Evolutionary conservation across 805 yeast species (phyloP).

Genomic region (Saccharomyces eubayanus): DNA sequence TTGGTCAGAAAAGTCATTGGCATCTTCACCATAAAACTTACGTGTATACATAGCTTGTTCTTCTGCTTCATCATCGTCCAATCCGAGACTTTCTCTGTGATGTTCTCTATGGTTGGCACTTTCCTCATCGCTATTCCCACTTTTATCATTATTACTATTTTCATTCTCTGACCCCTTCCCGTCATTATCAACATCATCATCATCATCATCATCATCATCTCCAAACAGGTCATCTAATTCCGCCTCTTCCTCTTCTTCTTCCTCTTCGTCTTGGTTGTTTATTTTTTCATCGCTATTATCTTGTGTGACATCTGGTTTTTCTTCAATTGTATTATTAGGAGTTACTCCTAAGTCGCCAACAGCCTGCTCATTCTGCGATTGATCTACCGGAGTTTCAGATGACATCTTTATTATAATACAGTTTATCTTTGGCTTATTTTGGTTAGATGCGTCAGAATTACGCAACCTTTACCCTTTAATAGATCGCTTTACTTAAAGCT

Average conservation of each 20-base stretch:
- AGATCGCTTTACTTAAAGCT: not conserved
- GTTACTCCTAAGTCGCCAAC: not conserved
- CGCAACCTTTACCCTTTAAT: not conserved
- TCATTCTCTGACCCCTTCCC: conserved; percentile 1
- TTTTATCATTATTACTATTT: conserved; percentile 23
- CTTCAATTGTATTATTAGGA: not conserved
- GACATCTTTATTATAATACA: not conserved
- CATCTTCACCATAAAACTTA: conserved; percentile 30
- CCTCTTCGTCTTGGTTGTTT: conserved; percentile 3
- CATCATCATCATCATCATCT: conserved; percentile 30
- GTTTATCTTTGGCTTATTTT: not conserved
- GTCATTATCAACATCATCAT: conserved; percentile 12
- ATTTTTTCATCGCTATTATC: conserved; percentile 7
- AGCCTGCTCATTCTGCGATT: not conserved
- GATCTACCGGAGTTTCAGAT: not conserved
- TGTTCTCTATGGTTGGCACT: conserved; percentile 17
- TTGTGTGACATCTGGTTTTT: not conserved
- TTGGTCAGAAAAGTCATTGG: conserved; percentile 19
- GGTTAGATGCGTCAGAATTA: not conserved
- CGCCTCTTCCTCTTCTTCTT: conserved; percentile 30
- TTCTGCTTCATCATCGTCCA: conserved; percentile 32
- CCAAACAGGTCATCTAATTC: conserved; percentile 38
- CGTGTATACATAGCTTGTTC: conserved; percentile 30
- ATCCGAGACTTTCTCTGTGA: conserved; percentile 8
- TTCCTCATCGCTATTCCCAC: conserved; percentile 11